Evolutionary conservation across 108 stramenopile species (phyloP).

Genomic region (Skeletonema grethae): DNA sequence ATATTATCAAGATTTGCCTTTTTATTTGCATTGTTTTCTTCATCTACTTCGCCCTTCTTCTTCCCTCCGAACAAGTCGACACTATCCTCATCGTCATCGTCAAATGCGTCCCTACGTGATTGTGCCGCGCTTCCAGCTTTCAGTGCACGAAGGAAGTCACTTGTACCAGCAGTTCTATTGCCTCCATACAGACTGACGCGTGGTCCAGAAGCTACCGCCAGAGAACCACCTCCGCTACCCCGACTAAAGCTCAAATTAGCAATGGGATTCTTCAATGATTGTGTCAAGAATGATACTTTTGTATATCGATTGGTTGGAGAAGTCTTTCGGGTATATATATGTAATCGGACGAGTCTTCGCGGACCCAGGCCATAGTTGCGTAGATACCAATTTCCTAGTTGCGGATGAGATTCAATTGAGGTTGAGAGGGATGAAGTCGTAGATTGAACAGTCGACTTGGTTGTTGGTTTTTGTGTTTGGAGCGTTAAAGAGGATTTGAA

Average conservation of each 20-base stretch:
- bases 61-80: slow-evolving; percentile 22
- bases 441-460: slow-evolving; percentile 31
- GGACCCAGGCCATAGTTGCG: slow-evolving; percentile 45
- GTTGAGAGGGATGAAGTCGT: slow-evolving; percentile 37
- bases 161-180: slow-evolving; percentile 15
- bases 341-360: slow-evolving; percentile 9
- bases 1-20: slow-evolving; percentile 19
- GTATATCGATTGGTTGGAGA: slow-evolving; percentile 16
- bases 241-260: slow-evolving; percentile 11
- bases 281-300: slow-evolving; percentile 12
- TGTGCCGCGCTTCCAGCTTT: slow-evolving; percentile 17
- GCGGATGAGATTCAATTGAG: slow-evolving; percentile 41
- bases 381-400: slow-evolving; percentile 31
- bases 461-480: slow-evolving; percentile 20
- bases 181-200: slow-evolving; percentile 72
- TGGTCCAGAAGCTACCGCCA: slow-evolving; percentile 76
- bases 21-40: slow-evolving; percentile 6
- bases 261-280: slow-evolving; percentile 6
- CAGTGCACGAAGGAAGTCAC: slow-evolving; percentile 53
- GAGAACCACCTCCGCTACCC: slow-evolving; percentile 2
- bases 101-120: neutral
- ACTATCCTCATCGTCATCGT: slow-evolving; percentile 11
- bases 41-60: slow-evolving; percentile 5
- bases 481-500: slow-evolving; percentile 24
- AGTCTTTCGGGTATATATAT: slow-evolving; percentile 9